phyloP scores from a whole-genome alignment of 2,329 filamentous ascomycete species.

The Pseudogymnoascus sp. region DNA sequence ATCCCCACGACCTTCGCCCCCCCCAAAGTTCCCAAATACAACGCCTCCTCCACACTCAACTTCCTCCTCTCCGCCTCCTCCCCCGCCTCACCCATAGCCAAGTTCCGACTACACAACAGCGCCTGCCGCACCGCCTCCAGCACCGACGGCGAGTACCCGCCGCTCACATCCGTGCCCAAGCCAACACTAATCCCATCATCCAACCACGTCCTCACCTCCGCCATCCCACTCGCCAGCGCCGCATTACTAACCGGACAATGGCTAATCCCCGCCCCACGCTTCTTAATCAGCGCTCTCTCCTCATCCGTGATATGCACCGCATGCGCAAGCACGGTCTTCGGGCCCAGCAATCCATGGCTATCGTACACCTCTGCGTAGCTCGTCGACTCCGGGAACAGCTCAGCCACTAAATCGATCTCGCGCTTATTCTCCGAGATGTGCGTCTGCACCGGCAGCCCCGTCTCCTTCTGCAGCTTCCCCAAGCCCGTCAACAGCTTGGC shows the following conservation, averaged over 20 bases:
- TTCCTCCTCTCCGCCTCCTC: conserved; percentile 44
- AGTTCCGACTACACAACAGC: conserved; percentile 65
- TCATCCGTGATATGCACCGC: conserved; percentile 63
- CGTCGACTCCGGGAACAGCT: conserved; percentile 55
- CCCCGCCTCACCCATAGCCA: conserved; percentile 45
- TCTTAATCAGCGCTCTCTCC: conserved; percentile 58
- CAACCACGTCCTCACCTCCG: conserved; percentile 65
- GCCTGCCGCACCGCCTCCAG: conserved; percentile 79
- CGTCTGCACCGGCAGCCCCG: conserved; percentile 67
- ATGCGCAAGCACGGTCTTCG: conserved; percentile 75
- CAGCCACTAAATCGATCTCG: conserved; percentile 63
- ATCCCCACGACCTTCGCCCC: conserved; percentile 77
- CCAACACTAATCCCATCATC: conserved; percentile 70
- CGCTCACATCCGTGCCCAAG: conserved; percentile 83
- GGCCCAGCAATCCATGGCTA: conserved; percentile 55
- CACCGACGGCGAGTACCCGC: conserved; percentile 75
- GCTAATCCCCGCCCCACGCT: conserved; percentile 56
- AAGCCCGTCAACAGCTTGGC: conserved; percentile 52
- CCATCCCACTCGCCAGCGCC: conserved; percentile 69
- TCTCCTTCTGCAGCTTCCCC: conserved; percentile 54
- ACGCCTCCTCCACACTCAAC: conserved; percentile 73
- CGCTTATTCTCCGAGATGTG: conserved; percentile 77
- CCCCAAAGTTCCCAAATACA: conserved; percentile 82
- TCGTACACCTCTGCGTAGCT: conserved; percentile 79
- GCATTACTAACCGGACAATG: conserved; percentile 88